Percentiles rank a stretch among this genome's conserved stretches.
These are phyloP conservation scores for Fusarium liriodendri DNA, from an alignment of 2,329 filamentous ascomycete species.

Conservation along the genomic window DNA sequence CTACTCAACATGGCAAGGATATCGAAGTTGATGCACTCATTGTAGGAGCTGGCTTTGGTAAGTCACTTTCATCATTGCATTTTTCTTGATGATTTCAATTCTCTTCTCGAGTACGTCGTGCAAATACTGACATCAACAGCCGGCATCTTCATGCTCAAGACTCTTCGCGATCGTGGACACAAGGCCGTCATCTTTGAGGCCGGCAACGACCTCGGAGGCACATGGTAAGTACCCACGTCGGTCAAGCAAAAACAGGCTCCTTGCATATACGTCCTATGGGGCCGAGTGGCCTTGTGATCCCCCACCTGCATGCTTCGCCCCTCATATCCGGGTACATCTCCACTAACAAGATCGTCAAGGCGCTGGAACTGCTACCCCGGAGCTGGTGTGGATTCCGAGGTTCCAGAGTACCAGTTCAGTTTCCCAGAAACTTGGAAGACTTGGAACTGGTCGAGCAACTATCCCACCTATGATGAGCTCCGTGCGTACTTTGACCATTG, in stretches of 20 bases:
- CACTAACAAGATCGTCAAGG: slow-evolving; percentile 47
- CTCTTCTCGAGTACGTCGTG: neutral
- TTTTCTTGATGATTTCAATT: neutral
- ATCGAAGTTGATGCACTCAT: slow-evolving; percentile 58
- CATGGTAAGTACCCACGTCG: slow-evolving; percentile 45
- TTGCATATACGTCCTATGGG: neutral
- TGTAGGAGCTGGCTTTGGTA: slow-evolving; percentile 59
- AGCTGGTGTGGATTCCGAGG: slow-evolving; percentile 64
- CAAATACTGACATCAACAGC: slow-evolving; percentile 37
- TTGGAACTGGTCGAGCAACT: slow-evolving; percentile 68
- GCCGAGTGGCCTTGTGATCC: neutral
- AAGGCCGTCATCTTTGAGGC: slow-evolving; percentile 64
- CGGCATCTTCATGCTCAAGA: slow-evolving; percentile 63
- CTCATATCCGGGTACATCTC: neutral
- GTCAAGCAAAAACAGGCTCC: neutral
- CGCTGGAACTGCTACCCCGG: slow-evolving; percentile 68
- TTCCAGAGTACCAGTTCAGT: slow-evolving; percentile 65
- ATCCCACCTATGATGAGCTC: slow-evolving; percentile 64
- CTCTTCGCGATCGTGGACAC: slow-evolving; percentile 61
- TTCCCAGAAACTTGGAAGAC: slow-evolving; percentile 63
- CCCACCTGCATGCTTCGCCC: neutral
- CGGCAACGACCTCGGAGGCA: slow-evolving; percentile 62
- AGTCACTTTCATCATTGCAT: neutral
- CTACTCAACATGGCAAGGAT: slow-evolving; percentile 44
- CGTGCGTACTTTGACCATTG: slow-evolving; percentile 69